phyloP scores from a whole-genome alignment of 805 yeast genomes.

The Candida mattraensis region DNA sequence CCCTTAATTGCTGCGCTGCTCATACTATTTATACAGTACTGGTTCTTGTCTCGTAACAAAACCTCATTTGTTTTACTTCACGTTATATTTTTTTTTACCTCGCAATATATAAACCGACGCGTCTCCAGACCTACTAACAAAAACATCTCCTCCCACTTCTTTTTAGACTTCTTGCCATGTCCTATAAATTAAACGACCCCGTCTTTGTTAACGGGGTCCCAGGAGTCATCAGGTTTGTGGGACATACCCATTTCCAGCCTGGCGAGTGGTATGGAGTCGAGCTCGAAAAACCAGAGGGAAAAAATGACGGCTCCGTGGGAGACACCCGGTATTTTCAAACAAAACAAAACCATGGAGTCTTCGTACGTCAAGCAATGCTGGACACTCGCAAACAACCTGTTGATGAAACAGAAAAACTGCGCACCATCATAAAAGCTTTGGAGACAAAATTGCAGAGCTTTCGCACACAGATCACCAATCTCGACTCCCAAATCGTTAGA shows the following conservation, averaged over 20 bases:
- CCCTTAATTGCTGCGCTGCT: slow-evolving; percentile 24
- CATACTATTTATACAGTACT: too few species aligned
- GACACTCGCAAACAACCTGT: slow-evolving; percentile 4
- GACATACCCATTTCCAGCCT: slow-evolving; percentile 55
- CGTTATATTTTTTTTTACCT: slow-evolving; percentile 3
- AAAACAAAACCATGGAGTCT: slow-evolving; percentile 43
- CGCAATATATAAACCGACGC: neutral
- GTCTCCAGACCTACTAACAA: neutral
- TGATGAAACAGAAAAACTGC: neutral
- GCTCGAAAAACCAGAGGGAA: slow-evolving; percentile 40
- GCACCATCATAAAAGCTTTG: slow-evolving; percentile 20
- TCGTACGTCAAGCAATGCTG: slow-evolving; percentile 43
- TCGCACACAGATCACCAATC: slow-evolving; percentile 28
- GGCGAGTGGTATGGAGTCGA: slow-evolving; percentile 60
- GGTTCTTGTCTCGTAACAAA: neutral
- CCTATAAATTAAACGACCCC: slow-evolving; percentile 19
- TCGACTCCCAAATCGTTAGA: slow-evolving; percentile 26
- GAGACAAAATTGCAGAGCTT: slow-evolving; percentile 45
- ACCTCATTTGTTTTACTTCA: slow-evolving; percentile 1
- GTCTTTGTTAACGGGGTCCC: slow-evolving; percentile 39
- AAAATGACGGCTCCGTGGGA: slow-evolving; percentile 49
- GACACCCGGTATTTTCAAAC: slow-evolving; percentile 43
- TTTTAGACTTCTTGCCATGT: slow-evolving; percentile 1
- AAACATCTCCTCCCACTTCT: too few species aligned
- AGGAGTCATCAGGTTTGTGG: slow-evolving; percentile 52